Evolutionary conservation across 805 yeast species (phyloP), one percentile per base, ranked within the genome.

Genomic region (Saturnispora galanensis): DNA sequence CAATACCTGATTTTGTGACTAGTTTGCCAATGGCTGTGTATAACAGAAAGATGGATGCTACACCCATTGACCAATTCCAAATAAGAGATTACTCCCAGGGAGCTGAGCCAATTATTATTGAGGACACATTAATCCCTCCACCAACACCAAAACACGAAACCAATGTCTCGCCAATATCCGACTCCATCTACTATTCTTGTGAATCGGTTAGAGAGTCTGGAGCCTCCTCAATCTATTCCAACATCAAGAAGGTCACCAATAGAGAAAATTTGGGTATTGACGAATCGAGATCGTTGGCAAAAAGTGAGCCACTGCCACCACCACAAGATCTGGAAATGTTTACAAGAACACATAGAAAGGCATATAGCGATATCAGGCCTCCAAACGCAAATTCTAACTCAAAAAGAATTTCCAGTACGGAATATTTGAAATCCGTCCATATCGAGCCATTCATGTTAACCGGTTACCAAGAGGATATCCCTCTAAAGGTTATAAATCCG

Each of bases 401-500:
- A 5, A 48, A 47, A 16, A 44, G 58, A 28, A 40, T 52, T 7
- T 8, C 52, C 11, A 57, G 61, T 3, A 28, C 45, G 10, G 53
- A 56, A 13, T 57, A 56, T 39, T 48, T 59, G 10, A 31, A 46
- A 38, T 38, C 45, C 4, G 56, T 45, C 3, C 59, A 60, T 10
- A 55, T 60, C 18, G 55, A 53, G 11, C 64, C 65, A 8, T 56
- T 50, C 32, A 56, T 60, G 58, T 39, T 62, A 9, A 40, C 47
- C 16, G 66, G 65, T 9, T 60, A 59, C 47, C 57, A 57, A 38
- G 52, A 54, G 18, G 41, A 51, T 13, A 45, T 41, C 12, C 46
- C 35, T 30, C 48, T 56, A 31, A 51, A 47, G 30, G 50, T 56
- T n/a, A 44, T 44, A 10, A 58, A 56, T 42, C 53, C 35, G 44